Base-by-base conservation (phyloP, 2,329 filamentous ascomycete species). In the Daldinia eschscholtzii region DNA sequence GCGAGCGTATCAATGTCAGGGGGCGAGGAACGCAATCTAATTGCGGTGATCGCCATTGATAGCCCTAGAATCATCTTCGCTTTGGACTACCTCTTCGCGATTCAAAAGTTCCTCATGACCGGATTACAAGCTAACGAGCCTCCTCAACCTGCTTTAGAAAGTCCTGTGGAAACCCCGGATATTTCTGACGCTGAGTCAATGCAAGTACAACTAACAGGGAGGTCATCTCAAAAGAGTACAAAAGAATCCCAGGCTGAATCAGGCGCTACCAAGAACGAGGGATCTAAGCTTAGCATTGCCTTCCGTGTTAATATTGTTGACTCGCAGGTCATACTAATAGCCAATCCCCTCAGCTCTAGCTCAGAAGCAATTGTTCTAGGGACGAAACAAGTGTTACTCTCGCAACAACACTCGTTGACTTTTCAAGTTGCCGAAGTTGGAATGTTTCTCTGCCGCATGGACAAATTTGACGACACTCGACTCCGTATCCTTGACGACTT, bases 361-460 rank as follows among this genome's bases (percentile, higher is more conserved):
- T 98, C 96, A 0, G 97, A 99, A 78, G 96, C 96, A 2, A 97
- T 99, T 74, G 97, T 99, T 0, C 85, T 99, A 26, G 93, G 94
- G 56, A 97, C 94, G 1, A 97, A 98, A 78, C 94, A 99, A 79
- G 89, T 98, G 12, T 86, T 98, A 1, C 86, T 98, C 10, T 97
- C 95, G 1, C 92, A 97, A 75, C 97, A 99, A 79, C 93, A 98
- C 82, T 93, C 95, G 7, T 87, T 97, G 73, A 98, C 96, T 0
- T 87, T 99, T 77, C 95, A 99, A 77, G 89, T 99, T 2, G 94
- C 93, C 6, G 91, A 98, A 76, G 88, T 98, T 60, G 96, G 96
- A 74, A 99, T 99, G 96, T 99, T 98, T 79, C 81, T 99, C 35
- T 99, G 97, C 78, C 92, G 96, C 12, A 99, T 99, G 96, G 97